Percentiles rank a stretch among this genome's conserved stretches.
phyloP scores from a whole-genome alignment of 345 rosid genomes.

The Eucalyptus pumila region DNA sequence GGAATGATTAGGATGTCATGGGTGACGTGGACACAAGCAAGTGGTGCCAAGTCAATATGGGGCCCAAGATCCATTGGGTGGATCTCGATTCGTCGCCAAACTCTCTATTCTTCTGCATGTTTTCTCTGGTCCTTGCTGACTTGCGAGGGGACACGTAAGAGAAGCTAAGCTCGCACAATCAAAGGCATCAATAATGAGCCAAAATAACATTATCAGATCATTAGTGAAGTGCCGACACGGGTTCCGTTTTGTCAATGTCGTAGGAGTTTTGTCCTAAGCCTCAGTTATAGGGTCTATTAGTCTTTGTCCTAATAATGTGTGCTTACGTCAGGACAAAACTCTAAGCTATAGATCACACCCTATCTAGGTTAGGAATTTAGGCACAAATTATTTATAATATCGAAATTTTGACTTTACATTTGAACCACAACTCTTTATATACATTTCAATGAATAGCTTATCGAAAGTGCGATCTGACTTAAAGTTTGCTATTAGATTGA shows the following conservation, averaged over 20 bases:
- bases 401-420: background rate
- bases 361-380: background rate
- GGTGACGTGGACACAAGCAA: background rate
- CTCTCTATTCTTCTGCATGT: background rate
- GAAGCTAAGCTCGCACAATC: background rate
- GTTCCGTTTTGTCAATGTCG: background rate
- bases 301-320: background rate
- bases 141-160: background rate
- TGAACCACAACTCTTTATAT: background rate
- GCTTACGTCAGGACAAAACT: background rate
- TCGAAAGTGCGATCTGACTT: accelerated
- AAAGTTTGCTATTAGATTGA: no score
- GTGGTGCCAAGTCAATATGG: background rate
- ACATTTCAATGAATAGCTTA: background rate
- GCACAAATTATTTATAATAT: background rate
- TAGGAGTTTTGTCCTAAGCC: background rate
- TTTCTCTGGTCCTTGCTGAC: background rate
- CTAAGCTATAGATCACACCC: background rate
- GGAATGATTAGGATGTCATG: background rate
- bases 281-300: background rate
- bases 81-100: background rate
- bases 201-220: background rate
- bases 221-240: background rate
- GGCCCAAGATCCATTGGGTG: background rate
- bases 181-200: background rate